Base-by-base conservation (phyloP, 2,329 filamentous ascomycete species). In the Fusarium xylarioides region DNA sequence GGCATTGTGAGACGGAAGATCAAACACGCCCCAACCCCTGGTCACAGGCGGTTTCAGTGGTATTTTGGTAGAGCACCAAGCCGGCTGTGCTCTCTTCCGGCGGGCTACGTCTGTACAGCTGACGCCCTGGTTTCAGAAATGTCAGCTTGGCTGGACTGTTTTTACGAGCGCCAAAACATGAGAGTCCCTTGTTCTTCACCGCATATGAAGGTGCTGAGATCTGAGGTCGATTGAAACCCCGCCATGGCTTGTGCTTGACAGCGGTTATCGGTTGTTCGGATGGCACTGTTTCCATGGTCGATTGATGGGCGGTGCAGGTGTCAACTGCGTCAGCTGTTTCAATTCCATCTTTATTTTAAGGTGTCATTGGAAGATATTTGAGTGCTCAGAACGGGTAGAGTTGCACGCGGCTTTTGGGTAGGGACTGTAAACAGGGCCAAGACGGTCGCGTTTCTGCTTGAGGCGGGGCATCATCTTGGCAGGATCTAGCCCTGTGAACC, bases 1-100 rank as follows among this genome's bases (percentile, higher is more conserved):
- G 61, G 65, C 65, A 66, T 43, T 77, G 63, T 77, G 74, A 76
- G 74, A 76, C 74, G 68, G 61, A n/a, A 62, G 66, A 77, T 77
- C 65, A 74, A 60, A 76, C 66, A 73, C 50, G 37, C 35, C 30
- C 23, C 37, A 32, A 57, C 50, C 58, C 64, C 55, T 66, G 66
- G 52, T 46, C 23, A 34, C 52, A 60, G 54, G 28, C 56, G 47
- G 62, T 47, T 35, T 59, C 56, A 58, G 44, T 44, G 52, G 43
- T 7, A 14, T 43, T 42, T 52, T 70, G 50, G 52, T 49, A 57
- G 34, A 44, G 40, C 16, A 71, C 58, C 55, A 60, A 70, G 66
- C 67, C 70, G 70, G 70, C 53, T 74, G 46, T 9, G 21, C 9
- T 19, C 34, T 44, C 19, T 70, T 66, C 70, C 70, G 70, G 50